phyloP scores from a whole-genome alignment of 805 yeast species.

The Yamadazyma endophytica region DNA sequence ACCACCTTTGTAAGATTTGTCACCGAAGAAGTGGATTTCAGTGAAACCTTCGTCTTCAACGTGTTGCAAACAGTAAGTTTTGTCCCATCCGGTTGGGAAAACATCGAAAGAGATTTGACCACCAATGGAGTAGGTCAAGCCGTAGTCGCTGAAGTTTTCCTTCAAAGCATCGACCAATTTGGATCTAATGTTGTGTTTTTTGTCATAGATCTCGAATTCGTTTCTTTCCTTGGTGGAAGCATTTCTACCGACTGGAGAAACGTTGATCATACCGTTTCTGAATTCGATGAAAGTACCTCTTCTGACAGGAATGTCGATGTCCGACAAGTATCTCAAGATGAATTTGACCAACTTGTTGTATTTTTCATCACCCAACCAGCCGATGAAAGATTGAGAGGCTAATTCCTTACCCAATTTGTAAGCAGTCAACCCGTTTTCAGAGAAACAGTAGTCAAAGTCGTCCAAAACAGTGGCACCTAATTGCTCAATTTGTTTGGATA shows the following conservation, averaged over 20 bases:
- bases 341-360: slow-evolving; percentile 87
- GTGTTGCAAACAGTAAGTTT: slow-evolving; percentile 95
- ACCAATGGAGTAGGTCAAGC: slow-evolving; percentile 95
- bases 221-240: slow-evolving; percentile 92
- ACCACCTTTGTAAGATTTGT: slow-evolving; percentile 95
- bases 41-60: slow-evolving; percentile 80
- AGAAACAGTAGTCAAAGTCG: slow-evolving; percentile 92
- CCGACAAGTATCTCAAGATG: slow-evolving; percentile 78
- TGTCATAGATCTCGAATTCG: slow-evolving; percentile 85
- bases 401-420: slow-evolving; percentile 85
- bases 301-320: slow-evolving; percentile 89
- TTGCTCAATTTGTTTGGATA: slow-evolving; percentile 93
- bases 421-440: slow-evolving; percentile 98
- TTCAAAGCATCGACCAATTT: slow-evolving; percentile 80
- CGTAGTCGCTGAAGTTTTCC: slow-evolving; percentile 76
- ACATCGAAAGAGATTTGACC: slow-evolving; percentile 99
- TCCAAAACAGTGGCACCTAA: slow-evolving; percentile 73
- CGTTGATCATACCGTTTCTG: slow-evolving; percentile 99
- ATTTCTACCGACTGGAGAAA: slow-evolving; percentile 97
- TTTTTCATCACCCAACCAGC: slow-evolving; percentile 93
- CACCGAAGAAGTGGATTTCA: slow-evolving; percentile 96
- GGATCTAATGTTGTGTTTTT: slow-evolving; percentile 75
- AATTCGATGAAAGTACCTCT: slow-evolving; percentile 98
- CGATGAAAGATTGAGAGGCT: slow-evolving; percentile 90
- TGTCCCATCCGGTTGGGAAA: slow-evolving; percentile 99